Conservation (phyloP, 306 rosid genomes). For the Dryas drummondii region DNA sequence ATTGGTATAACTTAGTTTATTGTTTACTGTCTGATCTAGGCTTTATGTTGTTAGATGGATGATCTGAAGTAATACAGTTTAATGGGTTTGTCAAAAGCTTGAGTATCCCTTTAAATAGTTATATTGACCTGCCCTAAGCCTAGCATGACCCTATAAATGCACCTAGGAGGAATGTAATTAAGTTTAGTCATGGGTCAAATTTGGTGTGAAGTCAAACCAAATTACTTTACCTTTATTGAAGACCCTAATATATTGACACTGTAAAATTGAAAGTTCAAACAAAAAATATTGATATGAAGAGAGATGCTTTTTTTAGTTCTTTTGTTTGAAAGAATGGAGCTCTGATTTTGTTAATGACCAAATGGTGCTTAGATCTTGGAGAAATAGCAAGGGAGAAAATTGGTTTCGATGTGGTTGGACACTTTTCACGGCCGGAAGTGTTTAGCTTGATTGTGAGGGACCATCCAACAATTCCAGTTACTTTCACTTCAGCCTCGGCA, state of each 20-base stretch:
- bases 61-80: neutral
- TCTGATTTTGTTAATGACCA: constrained; percentile 2
- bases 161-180: neutral
- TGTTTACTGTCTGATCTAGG: neutral
- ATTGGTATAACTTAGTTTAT: neutral
- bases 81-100: neutral
- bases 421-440: constrained; percentile 86
- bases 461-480: constrained; percentile 66
- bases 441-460: constrained; percentile 77
- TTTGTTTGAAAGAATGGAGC: neutral
- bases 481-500: constrained; percentile 58
- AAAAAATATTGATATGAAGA: neutral
- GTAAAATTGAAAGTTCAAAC: neutral
- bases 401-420: constrained; percentile 92
- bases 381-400: constrained; percentile 80
- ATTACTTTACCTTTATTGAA: neutral
- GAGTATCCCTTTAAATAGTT: neutral
- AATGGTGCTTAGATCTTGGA: constrained; percentile 63
- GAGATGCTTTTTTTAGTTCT: neutral
- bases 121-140: neutral
- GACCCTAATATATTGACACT: neutral
- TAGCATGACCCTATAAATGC: neutral
- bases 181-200: neutral
- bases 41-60: neutral
- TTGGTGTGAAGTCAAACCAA: neutral